Evolutionary conservation across 139 green algal genomes (phyloP).

Genomic region (Microglena sp.): DNA sequence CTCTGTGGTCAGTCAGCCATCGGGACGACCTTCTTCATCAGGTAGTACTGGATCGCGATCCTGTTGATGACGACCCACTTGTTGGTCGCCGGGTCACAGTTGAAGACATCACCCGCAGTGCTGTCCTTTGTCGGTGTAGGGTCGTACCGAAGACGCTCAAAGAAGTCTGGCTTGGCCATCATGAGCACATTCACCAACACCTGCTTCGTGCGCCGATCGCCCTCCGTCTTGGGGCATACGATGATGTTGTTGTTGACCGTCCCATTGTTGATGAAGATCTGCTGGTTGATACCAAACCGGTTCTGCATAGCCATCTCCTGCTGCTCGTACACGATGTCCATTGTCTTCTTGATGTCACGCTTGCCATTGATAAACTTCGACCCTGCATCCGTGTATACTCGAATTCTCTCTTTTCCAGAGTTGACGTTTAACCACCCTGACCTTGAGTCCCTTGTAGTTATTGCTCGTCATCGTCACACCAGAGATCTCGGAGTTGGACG

Average conservation of each 20-base stretch:
- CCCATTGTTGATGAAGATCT: neutral
- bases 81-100: constrained; percentile 1
- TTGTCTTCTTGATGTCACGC: too few species aligned
- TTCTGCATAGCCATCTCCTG: neutral
- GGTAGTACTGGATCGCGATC: too few species aligned
- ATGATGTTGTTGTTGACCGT: neutral
- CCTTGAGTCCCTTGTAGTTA: too few species aligned
- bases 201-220: neutral
- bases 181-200: neutral
- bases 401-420: too few species aligned
- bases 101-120: neutral
- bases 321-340: neutral
- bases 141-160: neutral
- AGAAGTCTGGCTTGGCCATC: neutral
- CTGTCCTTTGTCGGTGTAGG: neutral
- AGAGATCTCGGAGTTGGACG: too few species aligned
- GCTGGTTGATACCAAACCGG: neutral
- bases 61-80: neutral
- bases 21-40: neutral
- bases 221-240: neutral
- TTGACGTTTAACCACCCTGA: too few species aligned
- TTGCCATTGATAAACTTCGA: too few species aligned
- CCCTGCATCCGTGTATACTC: too few species aligned
- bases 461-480: too few species aligned
- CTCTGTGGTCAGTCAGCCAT: neutral